Percentiles rank a stretch among this genome's conserved stretches.
phyloP scores from a whole-genome alignment of 164 flowering plant genomes.

The Kingdonia uniflora region DNA sequence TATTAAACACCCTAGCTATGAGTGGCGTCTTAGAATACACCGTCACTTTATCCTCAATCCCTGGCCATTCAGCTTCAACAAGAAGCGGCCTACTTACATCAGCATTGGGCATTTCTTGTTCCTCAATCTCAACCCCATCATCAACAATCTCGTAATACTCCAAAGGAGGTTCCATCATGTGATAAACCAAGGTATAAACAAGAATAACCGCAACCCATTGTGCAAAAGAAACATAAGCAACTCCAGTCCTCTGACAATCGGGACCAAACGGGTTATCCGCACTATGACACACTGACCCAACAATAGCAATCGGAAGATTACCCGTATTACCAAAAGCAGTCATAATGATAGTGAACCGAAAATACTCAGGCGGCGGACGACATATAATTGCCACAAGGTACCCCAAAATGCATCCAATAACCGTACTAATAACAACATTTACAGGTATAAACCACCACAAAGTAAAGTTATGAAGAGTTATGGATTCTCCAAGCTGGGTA shows the following conservation, averaged over 20 bases:
- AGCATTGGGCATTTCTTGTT: not conserved
- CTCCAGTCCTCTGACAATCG: constrained; percentile 45
- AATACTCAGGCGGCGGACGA: constrained; percentile 68
- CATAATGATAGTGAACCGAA: constrained; percentile 65
- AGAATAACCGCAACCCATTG: constrained; percentile 89
- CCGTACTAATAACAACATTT: constrained; percentile 56
- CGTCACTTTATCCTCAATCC: constrained; percentile 84
- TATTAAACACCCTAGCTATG: constrained; percentile 56
- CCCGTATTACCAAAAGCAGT: constrained; percentile 87
- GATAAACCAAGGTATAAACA: constrained; percentile 80
- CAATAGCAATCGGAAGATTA: constrained; percentile 64
- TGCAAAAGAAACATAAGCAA: constrained; percentile 79
- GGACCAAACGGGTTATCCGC: constrained; percentile 59
- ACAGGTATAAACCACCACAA: constrained; percentile 91
- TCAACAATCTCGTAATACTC: constrained; percentile 52
- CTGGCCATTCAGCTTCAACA: constrained; percentile 89
- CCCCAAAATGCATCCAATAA: constrained; percentile 60
- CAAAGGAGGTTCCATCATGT: constrained; percentile 96
- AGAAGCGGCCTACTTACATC: constrained; percentile 62
- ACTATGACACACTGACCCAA: constrained; percentile 70
- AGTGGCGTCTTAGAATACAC: constrained; percentile 77
- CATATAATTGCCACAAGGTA: constrained; percentile 53
- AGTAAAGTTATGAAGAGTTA: constrained; percentile 36
- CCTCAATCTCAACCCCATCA: constrained; percentile 2
- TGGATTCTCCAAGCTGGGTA: constrained; percentile 55